Conservation (phyloP, 2,329 filamentous ascomycete genomes). For the Plenodomus tracheiphilus region DNA sequence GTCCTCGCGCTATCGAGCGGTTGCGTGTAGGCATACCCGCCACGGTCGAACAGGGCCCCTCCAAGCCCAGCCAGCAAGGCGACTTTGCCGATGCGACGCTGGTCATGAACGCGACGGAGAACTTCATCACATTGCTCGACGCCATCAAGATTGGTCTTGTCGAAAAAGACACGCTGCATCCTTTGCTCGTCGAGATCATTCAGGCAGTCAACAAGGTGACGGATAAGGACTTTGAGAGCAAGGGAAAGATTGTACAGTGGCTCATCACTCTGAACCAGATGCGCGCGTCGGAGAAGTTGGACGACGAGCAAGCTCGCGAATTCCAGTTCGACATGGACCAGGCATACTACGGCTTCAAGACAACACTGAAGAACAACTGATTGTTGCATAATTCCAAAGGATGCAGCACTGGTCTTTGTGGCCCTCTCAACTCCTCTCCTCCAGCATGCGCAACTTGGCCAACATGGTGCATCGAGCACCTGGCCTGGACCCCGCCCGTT, state of each 20-base stretch:
- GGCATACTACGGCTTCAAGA: conserved; percentile 93
- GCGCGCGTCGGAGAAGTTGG: conserved; percentile 90
- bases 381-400: too few relatives aligned
- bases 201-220: conserved; percentile 97
- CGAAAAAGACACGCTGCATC: conserved; percentile 95
- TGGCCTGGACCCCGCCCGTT: neutral
- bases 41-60: conserved; percentile 66
- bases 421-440: too few relatives aligned
- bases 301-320: conserved; percentile 83
- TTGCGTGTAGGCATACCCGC: conserved; percentile 90
- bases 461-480: neutral
- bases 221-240: conserved; percentile 89
- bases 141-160: conserved; percentile 89
- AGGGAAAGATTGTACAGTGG: conserved; percentile 98
- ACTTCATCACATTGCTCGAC: conserved; percentile 98
- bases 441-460: neutral
- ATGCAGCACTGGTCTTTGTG: too few relatives aligned
- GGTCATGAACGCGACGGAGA: conserved; percentile 90
- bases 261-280: conserved; percentile 96
- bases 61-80: conserved; percentile 43
- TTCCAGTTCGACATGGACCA: conserved; percentile 91
- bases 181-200: conserved; percentile 90
- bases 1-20: conserved; percentile 89
- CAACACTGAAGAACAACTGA: conserved; percentile 60
- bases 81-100: conserved; percentile 61